Percentiles rank a stretch among this genome's conserved stretches.
Conservation (phyloP, 371 early-diverging fungal genomes). For the Syncephalastrum contaminatum region DNA sequence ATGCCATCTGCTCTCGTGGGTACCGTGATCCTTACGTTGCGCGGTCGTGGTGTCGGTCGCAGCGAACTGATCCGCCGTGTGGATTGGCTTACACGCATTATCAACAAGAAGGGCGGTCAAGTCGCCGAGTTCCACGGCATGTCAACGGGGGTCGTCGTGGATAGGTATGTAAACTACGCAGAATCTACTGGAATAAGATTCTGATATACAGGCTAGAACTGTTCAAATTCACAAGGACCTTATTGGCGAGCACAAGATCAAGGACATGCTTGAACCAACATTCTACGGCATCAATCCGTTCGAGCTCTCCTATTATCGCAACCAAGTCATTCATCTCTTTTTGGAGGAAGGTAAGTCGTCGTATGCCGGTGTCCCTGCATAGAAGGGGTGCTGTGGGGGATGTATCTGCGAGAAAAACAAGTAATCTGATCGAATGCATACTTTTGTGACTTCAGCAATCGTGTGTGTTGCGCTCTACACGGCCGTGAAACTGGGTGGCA, state of each 20-base stretch:
- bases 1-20: conserved; percentile 89
- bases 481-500: conserved; percentile 75
- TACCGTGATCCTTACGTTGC: conserved; percentile 77
- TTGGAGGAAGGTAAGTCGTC: conserved; percentile 59
- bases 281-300: conserved; percentile 86
- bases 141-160: conserved; percentile 63
- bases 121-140: conserved; percentile 84
- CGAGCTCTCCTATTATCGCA: conserved; percentile 84
- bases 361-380: too few species aligned
- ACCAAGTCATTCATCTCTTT: conserved; percentile 86
- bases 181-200: not conserved
- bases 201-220: conserved; percentile 6
- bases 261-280: conserved; percentile 82
- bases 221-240: conserved; percentile 68
- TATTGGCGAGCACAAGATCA: conserved; percentile 66
- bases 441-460: conserved; percentile 46
- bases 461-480: conserved; percentile 79
- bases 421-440: not conserved
- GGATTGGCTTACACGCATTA: conserved; percentile 72
- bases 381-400: too few species aligned
- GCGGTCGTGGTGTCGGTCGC: conserved; percentile 84
- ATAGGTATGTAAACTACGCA: conserved; percentile 36
- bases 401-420: not conserved
- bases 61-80: conserved; percentile 82
- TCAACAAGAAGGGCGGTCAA: conserved; percentile 72